Evolutionary conservation across 2,329 filamentous ascomycete species (phyloP), one percentile per base, ranked within the genome.

Genomic region (Botrytis cinerea): DNA sequence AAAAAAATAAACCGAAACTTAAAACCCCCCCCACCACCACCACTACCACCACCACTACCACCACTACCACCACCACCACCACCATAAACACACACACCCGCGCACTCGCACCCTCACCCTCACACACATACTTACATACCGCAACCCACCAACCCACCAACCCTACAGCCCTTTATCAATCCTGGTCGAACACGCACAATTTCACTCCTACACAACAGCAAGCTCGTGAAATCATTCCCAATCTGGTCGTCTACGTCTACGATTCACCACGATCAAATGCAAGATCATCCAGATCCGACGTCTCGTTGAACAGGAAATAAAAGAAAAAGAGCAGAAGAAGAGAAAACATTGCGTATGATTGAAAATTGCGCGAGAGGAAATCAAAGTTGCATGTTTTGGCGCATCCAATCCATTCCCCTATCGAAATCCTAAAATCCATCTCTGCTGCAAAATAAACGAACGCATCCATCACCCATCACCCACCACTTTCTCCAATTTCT

Each of bases 261-360:
- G 40, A 60, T 72, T 68, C 46, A 46, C 40, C 60, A 28, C 61
- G 28, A 68, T 72, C 70, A 45, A 72, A 68, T 72, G 62, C 70
- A 72, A 72, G 32, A 72, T 72, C 62, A 25, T 68, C 51, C 62
- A 72, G 70, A 68, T 68, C 62, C 51, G 45, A 60, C 5, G 62
- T 68, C 51, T 68, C 62, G 60, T 60, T 72, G 16, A 48, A n/a
- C 48, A 51, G 14, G 38, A 38, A 9, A 35, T 4, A 38, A 38
- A 38, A 38, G 7, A 38, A 38, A 8, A 38, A 32, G 32, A 32
- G 32, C 32, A 38, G 38, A 38, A 38, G 38, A 9, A 9, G 38
- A 38, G 7, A 9, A 9, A n/a, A 12, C 46, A 18, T 48, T 59
- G 18, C 62, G 16, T 18, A 38, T 35, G 20, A 32, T 57, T 54